phyloP scores from a whole-genome alignment of 805 yeast species.

The Ogataea nitratoaversa region DNA sequence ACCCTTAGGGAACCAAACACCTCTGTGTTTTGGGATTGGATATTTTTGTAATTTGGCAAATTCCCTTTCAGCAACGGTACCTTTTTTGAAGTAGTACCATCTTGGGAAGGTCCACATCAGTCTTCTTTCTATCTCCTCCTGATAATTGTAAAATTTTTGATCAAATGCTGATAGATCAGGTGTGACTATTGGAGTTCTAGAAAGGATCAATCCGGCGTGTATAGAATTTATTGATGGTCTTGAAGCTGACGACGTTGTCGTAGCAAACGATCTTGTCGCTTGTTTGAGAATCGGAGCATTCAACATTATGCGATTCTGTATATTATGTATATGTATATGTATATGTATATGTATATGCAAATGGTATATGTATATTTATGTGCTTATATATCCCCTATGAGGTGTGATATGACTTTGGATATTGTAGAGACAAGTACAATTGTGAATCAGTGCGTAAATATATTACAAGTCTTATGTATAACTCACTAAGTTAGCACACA shows the following conservation, averaged over 20 bases:
- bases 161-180: conserved; percentile 73
- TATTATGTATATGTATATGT: neutral
- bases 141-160: conserved; percentile 71
- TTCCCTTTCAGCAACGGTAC: conserved; percentile 82
- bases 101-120: conserved; percentile 98
- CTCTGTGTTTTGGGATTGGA: conserved; percentile 69
- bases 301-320: conserved; percentile 1
- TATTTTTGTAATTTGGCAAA: conserved; percentile 71
- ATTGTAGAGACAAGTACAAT: too few relatives aligned
- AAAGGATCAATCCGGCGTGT: conserved; percentile 57
- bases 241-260: conserved; percentile 5
- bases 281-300: conserved; percentile 3
- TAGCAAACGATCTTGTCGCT: conserved; percentile 11
- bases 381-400: too few relatives aligned
- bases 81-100: conserved; percentile 85
- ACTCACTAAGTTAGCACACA: too few relatives aligned
- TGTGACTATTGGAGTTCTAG: conserved; percentile 82
- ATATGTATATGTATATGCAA: neutral
- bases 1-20: conserved; percentile 77
- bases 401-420: too few relatives aligned
- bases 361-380: neutral
- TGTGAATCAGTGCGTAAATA: too few relatives aligned
- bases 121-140: conserved; percentile 79
- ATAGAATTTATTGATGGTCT: conserved; percentile 14
- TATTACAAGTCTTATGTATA: too few relatives aligned